Evolutionary conservation across 352 stramenopile genomes (phyloP), one percentile per base, ranked within the genome.

Genomic region (Globisporangium carolinianum): DNA sequence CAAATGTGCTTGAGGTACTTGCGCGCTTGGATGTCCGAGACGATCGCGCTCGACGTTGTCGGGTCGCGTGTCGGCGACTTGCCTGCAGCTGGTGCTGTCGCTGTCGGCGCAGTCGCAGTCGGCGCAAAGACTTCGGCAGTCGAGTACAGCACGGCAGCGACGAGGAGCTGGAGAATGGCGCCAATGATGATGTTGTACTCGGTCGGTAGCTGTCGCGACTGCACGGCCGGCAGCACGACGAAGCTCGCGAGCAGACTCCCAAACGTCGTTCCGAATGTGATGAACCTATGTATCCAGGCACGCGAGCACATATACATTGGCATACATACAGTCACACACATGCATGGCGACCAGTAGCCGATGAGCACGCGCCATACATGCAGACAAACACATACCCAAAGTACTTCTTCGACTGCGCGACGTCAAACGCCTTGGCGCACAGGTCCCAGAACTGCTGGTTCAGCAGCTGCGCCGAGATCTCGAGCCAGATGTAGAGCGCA

Each of bases 381-480:
- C 47, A 68, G 39, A 1, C 24, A 32, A 4, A 17, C 14, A 49
- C 68, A 15, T 61, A 81, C 60, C 84, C 84, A 64, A 94, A 94
- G 61, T 85, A 91, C 56, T 88, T 89, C 51, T 94, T 94, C 6
- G 82, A 88, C 61, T 92, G 68, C 10, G 79, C 72, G 24, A 94
- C 82, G 51, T 88, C 79, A 57, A 94, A 94, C 0, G 72, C 74
- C 54, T 86, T 86, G 32, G 84, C 79, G 49, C 85, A 95, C 10
- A 93, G 63, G 57, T 95, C 85, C 85, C 85, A 95, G 67, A 95
- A 95, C 65, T 95, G 83, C 43, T 89, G 82, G 14, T 73, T 85
- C 45, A 95, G 68, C 60, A 89, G 66, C 63, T 93, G 83, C 45
- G 71, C 59, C 10, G 84, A 67, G 17, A 95, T 71, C 51, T 95